These are phyloP conservation scores for Tylopilus subfusipes DNA, from an alignment of 768 basidiomycete species.

Conservation along the genomic window DNA sequence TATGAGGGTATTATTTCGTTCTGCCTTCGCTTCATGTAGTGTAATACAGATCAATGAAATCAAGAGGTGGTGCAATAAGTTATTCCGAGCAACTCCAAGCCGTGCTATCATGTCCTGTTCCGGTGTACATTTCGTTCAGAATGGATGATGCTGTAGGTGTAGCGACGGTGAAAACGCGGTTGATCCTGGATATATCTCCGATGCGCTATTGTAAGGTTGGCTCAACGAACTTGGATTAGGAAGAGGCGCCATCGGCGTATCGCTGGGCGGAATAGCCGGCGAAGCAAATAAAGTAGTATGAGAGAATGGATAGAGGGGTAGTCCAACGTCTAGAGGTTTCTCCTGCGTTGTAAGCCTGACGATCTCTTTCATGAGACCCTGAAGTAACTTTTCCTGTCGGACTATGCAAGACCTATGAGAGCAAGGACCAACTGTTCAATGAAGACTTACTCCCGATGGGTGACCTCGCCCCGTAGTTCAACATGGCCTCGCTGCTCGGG, in stretches of 20 bases:
- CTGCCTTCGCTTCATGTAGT: neutral
- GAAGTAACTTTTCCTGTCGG: constrained; percentile 78
- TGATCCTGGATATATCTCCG: constrained; percentile 10
- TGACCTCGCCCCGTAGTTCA: constrained; percentile 74
- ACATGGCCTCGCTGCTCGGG: constrained; percentile 67
- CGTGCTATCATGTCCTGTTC: constrained; percentile 2
- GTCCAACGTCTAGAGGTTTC: constrained; percentile 73
- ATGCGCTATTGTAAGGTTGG: constrained; percentile 5
- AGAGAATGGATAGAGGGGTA: constrained; percentile 83
- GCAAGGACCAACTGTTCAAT: neutral
- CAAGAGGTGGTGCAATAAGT: neutral
- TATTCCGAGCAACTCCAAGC: constrained; percentile 10
- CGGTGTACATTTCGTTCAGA: constrained; percentile 3
- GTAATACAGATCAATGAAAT: constrained; percentile 6
- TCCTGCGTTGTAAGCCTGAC: constrained; percentile 79
- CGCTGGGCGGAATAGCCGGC: constrained; percentile 36
- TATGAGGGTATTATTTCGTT: neutral
- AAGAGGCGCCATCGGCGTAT: constrained; percentile 27
- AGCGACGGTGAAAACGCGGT: neutral
- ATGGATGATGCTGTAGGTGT: constrained; percentile 3
- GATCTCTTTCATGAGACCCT: constrained; percentile 82
- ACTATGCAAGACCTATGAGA: constrained; percentile 39
- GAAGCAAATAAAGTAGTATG: constrained; percentile 59
- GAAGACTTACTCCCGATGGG: constrained; percentile 72
- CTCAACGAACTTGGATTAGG: constrained; percentile 21